Evolutionary conservation across 495 filamentous ascomycete species (phyloP).

Genomic region (Lasiosphaeria ovina): DNA sequence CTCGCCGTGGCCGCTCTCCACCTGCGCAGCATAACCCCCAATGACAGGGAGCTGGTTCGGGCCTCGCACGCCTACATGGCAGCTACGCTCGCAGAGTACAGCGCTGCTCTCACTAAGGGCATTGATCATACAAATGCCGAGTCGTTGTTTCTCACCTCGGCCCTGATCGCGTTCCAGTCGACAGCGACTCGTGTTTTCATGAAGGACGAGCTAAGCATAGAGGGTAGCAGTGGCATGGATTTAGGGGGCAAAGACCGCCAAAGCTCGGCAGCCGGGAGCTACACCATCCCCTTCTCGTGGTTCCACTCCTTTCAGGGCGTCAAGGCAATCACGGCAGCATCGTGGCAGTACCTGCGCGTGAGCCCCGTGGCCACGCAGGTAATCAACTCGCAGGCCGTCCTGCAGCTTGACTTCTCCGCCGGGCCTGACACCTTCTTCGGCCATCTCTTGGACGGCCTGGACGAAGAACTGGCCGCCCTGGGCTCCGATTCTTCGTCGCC

Average conservation of each 20-base stretch:
- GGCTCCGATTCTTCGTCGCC: slow-evolving; percentile 5
- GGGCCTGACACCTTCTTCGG: slow-evolving; percentile 48
- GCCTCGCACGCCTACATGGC: slow-evolving; percentile 59
- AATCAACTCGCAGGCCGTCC: slow-evolving; percentile 54
- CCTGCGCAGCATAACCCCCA: slow-evolving; percentile 45
- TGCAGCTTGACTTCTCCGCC: slow-evolving; percentile 46
- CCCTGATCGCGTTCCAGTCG: slow-evolving; percentile 58
- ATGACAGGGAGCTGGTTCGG: slow-evolving; percentile 51
- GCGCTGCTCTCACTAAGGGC: slow-evolving; percentile 45
- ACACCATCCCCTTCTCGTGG: slow-evolving; percentile 52
- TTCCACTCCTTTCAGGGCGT: slow-evolving; percentile 61
- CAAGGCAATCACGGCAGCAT: slow-evolving; percentile 51
- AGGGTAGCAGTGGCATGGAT: not conserved
- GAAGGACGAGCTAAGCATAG: slow-evolving; percentile 37
- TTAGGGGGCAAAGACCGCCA: slow-evolving; percentile 7
- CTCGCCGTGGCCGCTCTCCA: slow-evolving; percentile 58
- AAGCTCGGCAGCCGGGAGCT: slow-evolving; percentile 26
- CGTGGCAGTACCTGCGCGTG: slow-evolving; percentile 51
- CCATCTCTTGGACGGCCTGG: slow-evolving; percentile 48
- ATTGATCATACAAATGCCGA: slow-evolving; percentile 53
- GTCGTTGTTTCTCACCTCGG: slow-evolving; percentile 52
- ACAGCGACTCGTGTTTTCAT: slow-evolving; percentile 54
- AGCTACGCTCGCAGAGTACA: slow-evolving; percentile 54
- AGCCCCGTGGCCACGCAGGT: slow-evolving; percentile 51
- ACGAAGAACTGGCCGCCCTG: slow-evolving; percentile 44